Conservation (phyloP, 1,284 basidiomycete genomes). For the Gymnopus androsaceus region DNA sequence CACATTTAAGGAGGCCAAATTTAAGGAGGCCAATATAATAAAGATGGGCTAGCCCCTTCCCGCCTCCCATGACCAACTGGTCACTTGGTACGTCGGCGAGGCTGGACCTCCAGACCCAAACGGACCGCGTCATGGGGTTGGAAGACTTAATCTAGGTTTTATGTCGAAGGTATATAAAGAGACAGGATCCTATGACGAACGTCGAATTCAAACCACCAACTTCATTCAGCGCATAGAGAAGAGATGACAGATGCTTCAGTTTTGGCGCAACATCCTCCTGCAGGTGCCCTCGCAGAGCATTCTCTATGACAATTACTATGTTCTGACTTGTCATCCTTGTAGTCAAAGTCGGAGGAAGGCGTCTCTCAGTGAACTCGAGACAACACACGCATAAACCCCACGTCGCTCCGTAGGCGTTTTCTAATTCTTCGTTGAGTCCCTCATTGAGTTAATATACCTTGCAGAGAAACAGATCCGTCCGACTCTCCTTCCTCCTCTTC, state of each 20-base stretch:
- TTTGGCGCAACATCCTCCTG: background rate
- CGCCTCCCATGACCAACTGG: no score
- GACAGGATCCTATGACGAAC: background rate
- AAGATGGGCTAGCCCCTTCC: no score
- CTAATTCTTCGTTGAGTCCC: background rate
- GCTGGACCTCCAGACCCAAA: background rate
- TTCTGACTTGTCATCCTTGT: background rate
- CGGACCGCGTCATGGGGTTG: background rate
- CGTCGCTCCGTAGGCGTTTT: background rate
- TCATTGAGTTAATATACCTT: background rate
- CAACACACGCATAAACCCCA: background rate
- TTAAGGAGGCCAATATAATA: no score
- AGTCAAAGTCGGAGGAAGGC: conserved; percentile 10
- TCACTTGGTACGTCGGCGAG: no score
- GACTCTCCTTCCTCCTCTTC: background rate
- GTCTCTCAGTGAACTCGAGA: conserved; percentile 7
- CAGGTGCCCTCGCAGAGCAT: background rate
- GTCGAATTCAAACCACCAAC: no score
- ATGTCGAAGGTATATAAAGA: background rate
- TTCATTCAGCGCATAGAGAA: background rate
- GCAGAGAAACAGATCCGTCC: background rate
- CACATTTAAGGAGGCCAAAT: no score
- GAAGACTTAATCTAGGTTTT: background rate
- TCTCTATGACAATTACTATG: background rate
- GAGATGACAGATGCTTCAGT: background rate